These are phyloP conservation scores for Moesziomyces aphidis DNA, from an alignment of 1,284 basidiomycete species.

Conservation along the genomic window DNA sequence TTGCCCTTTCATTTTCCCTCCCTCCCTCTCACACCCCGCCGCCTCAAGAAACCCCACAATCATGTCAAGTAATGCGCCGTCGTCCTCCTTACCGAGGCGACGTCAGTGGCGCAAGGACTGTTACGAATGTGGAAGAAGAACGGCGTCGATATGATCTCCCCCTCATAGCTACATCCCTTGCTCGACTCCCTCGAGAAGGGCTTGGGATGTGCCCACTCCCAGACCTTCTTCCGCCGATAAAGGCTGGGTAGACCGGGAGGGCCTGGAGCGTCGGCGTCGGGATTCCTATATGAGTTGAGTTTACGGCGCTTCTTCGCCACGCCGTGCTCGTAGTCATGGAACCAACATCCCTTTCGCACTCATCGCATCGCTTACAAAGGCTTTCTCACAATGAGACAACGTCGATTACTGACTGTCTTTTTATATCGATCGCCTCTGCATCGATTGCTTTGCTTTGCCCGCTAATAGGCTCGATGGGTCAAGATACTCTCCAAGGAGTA, in stretches of 20 bases:
- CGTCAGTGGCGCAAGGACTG: conserved; percentile 69
- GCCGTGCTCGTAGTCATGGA: conserved; percentile 61
- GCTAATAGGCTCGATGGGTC: conserved; percentile 87
- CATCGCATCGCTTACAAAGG: not conserved
- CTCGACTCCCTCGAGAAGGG: conserved; percentile 66
- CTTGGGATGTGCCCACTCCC: conserved; percentile 58
- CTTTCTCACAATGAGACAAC: not conserved
- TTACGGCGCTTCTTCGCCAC: conserved; percentile 42
- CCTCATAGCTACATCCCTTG: conserved; percentile 68
- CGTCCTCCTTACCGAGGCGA: conserved; percentile 21
- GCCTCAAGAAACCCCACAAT: conserved; percentile 56
- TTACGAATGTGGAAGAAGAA: conserved; percentile 76
- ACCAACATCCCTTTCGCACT: conserved; percentile 47
- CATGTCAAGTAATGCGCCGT: conserved; percentile 66
- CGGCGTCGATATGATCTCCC: conserved; percentile 68
- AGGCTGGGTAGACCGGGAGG: conserved; percentile 61
- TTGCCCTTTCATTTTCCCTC: conserved; percentile 6
- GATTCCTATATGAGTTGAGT: conserved; percentile 64
- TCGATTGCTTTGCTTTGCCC: conserved; percentile 4
- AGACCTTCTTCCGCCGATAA: conserved; percentile 68
- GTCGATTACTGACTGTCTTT: conserved; percentile 16
- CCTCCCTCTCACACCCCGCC: conserved; percentile 8
- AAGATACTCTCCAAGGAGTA: conserved; percentile 93
- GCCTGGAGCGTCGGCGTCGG: conserved; percentile 55
- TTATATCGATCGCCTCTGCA: not conserved